Percentiles rank a stretch among this genome's conserved stretches.
phyloP scores from a whole-genome alignment of 768 basidiomycete genomes.

The Porphyrellus cyaneotinctus region DNA sequence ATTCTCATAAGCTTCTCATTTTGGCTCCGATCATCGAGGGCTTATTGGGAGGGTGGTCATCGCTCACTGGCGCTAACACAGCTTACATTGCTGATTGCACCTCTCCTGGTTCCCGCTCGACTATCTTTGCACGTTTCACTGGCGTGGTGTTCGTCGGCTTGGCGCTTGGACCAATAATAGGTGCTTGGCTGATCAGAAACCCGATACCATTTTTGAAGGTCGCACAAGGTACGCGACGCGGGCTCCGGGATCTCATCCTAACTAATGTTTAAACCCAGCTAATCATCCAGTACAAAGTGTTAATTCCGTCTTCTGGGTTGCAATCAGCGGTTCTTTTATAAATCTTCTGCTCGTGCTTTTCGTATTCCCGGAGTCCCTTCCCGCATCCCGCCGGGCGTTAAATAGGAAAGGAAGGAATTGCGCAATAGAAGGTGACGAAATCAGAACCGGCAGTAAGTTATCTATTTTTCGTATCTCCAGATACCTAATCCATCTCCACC shows the following conservation, averaged over 20 bases:
- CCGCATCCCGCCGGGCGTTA: slow-evolving; percentile 24
- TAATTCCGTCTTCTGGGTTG: slow-evolving; percentile 52
- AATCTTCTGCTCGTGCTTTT: slow-evolving; percentile 59
- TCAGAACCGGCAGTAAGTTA: slow-evolving; percentile 9
- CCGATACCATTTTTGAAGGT: slow-evolving; percentile 34
- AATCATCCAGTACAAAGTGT: slow-evolving; percentile 37
- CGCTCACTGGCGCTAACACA: slow-evolving; percentile 55
- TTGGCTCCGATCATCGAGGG: slow-evolving; percentile 80
- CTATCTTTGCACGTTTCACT: slow-evolving; percentile 62
- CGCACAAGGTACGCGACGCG: slow-evolving; percentile 17
- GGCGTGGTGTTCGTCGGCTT: slow-evolving; percentile 78
- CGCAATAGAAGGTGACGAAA: slow-evolving; percentile 12
- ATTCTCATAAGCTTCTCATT: slow-evolving; percentile 72
- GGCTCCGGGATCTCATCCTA: slow-evolving; percentile 1
- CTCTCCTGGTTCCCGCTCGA: slow-evolving; percentile 73
- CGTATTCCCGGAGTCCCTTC: slow-evolving; percentile 56
- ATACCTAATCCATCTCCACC: neutral
- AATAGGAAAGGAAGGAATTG: slow-evolving; percentile 31
- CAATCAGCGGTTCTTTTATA: slow-evolving; percentile 40
- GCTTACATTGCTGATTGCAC: slow-evolving; percentile 77
- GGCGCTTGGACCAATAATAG: slow-evolving; percentile 72
- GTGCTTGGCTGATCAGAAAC: slow-evolving; percentile 47
- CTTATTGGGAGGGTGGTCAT: slow-evolving; percentile 74
- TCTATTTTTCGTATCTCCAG: neutral
- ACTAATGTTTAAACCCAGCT: slow-evolving; percentile 12